phyloP scores from a whole-genome alignment of 345 rosid genomes.

The Odontarrhena argentea region DNA sequence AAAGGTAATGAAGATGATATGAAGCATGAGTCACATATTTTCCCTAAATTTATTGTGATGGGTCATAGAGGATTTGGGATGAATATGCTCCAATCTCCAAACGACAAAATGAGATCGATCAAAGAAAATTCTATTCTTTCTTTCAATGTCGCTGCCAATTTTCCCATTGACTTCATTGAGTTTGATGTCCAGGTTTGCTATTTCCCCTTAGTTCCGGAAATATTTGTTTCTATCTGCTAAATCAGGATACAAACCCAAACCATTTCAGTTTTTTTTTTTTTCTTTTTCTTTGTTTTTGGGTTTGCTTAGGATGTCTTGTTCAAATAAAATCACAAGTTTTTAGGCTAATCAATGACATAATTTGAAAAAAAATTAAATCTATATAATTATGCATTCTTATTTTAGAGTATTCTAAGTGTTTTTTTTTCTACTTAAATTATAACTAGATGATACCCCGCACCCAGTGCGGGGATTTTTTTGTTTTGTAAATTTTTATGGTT shows the following conservation, averaged over 20 bases:
- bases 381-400: no score
- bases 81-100: constrained; percentile 56
- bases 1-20: constrained; percentile 40
- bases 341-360: not conserved
- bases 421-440: no score
- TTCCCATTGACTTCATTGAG: constrained; percentile 64
- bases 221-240: constrained; percentile 3
- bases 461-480: no score
- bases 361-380: not conserved
- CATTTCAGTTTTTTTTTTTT: not conserved
- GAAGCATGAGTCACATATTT: constrained; percentile 22
- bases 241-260: not conserved
- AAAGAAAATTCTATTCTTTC: constrained; percentile 69
- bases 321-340: not conserved
- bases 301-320: not conserved
- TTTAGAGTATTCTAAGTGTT: no score
- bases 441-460: no score
- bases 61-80: constrained; percentile 80
- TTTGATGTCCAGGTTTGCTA: constrained; percentile 73
- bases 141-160: constrained; percentile 56
- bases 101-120: constrained; percentile 52
- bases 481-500: no score
- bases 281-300: no score
- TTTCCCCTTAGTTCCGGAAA: not conserved
- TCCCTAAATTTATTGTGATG: constrained; percentile 57